Evolutionary conservation across 2,329 filamentous ascomycete genomes (phyloP).

Genomic region (Penicillium rolfsii): DNA sequence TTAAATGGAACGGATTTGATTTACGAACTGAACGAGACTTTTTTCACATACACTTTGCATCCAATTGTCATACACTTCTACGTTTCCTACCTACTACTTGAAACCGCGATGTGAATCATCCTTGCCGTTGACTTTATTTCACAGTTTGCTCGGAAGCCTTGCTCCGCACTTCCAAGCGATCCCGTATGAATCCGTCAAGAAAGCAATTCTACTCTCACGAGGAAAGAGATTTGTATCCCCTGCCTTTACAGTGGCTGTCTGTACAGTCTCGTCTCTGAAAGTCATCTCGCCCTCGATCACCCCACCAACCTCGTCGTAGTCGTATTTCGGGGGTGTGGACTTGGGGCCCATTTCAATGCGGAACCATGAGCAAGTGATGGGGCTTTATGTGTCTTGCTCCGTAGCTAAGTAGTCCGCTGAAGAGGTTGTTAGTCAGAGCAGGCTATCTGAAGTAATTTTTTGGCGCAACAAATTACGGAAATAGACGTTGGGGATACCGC

Average conservation of each 20-base stretch:
- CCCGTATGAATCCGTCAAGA: background rate
- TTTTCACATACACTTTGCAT: background rate
- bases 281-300: background rate
- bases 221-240: background rate
- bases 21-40: constrained; percentile 7
- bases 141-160: background rate
- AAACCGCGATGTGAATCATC: background rate
- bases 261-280: background rate
- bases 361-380: background rate
- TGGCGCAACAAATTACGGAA: background rate
- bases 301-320: background rate
- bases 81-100: no score
- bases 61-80: background rate
- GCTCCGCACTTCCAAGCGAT: background rate
- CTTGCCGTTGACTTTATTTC: background rate
- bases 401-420: background rate
- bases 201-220: background rate
- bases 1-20: constrained; percentile 5
- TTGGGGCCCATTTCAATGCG: background rate
- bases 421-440: background rate
- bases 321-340: background rate
- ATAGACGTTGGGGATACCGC: background rate
- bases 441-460: background rate
- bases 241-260: background rate
- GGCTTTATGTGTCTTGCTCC: background rate